Percentiles rank a stretch among this genome's conserved stretches.
These are phyloP conservation scores for Leavenworthia alabamica DNA, from an alignment of 345 rosid genomes.

Conservation along the genomic window DNA sequence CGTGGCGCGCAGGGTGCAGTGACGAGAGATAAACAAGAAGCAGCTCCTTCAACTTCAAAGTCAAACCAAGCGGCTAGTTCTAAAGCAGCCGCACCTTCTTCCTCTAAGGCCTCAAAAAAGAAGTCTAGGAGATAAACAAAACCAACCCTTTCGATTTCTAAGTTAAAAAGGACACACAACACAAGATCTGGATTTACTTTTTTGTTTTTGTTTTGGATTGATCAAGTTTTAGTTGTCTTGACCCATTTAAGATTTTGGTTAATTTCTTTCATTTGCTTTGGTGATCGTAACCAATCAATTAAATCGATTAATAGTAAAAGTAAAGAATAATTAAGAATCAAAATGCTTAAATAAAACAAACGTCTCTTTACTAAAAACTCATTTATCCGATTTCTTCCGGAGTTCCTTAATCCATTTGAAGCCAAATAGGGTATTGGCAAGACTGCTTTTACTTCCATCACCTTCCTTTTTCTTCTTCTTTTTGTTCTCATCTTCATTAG, in stretches of 20 bases:
- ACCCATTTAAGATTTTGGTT: constrained; percentile 16
- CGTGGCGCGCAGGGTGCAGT: constrained; percentile 96
- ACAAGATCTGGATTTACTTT: not conserved
- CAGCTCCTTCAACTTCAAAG: constrained; percentile 36
- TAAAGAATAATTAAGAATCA: too few relatives aligned
- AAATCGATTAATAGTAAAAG: not conserved
- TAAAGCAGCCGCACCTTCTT: constrained; percentile 35
- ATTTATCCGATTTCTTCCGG: constrained; percentile 28
- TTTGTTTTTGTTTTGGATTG: constrained; percentile 6
- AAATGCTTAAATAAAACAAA: too few relatives aligned
- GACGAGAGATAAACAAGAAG: constrained; percentile 64
- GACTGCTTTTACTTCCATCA: constrained; percentile 16
- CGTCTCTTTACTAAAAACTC: not conserved
- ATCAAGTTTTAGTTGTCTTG: constrained; percentile 7
- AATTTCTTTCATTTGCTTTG: not conserved
- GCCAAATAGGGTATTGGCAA: constrained; percentile 12
- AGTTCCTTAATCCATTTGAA: constrained; percentile 32
- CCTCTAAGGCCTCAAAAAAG: constrained; percentile 86
- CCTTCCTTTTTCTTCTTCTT: constrained; percentile 3
- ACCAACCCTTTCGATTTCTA: not conserved
- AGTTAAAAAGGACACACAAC: not conserved
- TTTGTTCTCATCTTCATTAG: constrained; percentile 1
- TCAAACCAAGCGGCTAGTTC: constrained; percentile 30
- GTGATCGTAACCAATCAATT: not conserved
- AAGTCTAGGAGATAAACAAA: constrained; percentile 62